phyloP scores from a whole-genome alignment of 2,329 filamentous ascomycete species.

The Incumbomyces lentus region DNA sequence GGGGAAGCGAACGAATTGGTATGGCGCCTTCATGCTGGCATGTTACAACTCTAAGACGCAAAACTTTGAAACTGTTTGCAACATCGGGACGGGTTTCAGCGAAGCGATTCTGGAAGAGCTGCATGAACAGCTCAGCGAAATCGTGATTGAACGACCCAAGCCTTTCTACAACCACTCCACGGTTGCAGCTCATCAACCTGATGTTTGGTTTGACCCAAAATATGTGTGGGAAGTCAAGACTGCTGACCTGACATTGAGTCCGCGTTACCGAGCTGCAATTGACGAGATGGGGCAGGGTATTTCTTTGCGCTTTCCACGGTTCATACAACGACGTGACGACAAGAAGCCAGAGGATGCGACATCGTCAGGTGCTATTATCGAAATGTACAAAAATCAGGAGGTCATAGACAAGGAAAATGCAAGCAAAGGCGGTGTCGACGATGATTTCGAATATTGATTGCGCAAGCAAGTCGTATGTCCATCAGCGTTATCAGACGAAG shows the following conservation, averaged over 20 bases:
- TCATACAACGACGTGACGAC: slow-evolving; percentile 84
- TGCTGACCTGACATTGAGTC: slow-evolving; percentile 84
- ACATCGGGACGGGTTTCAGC: slow-evolving; percentile 94
- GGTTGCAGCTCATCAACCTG: slow-evolving; percentile 83
- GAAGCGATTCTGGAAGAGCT: slow-evolving; percentile 88
- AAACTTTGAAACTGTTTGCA: slow-evolving; percentile 90
- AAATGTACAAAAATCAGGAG: slow-evolving; percentile 96
- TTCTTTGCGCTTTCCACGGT: slow-evolving; percentile 80
- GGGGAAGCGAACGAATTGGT: slow-evolving; percentile 90
- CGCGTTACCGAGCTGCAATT: slow-evolving; percentile 82
- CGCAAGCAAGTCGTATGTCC: not conserved
- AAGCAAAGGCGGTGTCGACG: slow-evolving; percentile 73
- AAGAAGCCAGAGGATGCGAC: slow-evolving; percentile 93
- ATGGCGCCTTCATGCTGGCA: slow-evolving; percentile 88
- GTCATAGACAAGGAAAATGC: slow-evolving; percentile 73
- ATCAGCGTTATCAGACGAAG: too few relatives aligned
- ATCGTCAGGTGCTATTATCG: slow-evolving; percentile 71
- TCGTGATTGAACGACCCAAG: slow-evolving; percentile 81
- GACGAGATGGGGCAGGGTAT: slow-evolving; percentile 76
- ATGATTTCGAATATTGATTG: slow-evolving; percentile 88
- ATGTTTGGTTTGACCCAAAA: slow-evolving; percentile 94
- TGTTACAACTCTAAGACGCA: slow-evolving; percentile 78
- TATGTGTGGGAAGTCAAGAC: slow-evolving; percentile 98
- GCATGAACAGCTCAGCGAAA: slow-evolving; percentile 61
- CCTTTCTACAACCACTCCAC: slow-evolving; percentile 85